phyloP scores from a whole-genome alignment of 192 early-diverging fungal species.

The Backusella tarrabulga region DNA sequence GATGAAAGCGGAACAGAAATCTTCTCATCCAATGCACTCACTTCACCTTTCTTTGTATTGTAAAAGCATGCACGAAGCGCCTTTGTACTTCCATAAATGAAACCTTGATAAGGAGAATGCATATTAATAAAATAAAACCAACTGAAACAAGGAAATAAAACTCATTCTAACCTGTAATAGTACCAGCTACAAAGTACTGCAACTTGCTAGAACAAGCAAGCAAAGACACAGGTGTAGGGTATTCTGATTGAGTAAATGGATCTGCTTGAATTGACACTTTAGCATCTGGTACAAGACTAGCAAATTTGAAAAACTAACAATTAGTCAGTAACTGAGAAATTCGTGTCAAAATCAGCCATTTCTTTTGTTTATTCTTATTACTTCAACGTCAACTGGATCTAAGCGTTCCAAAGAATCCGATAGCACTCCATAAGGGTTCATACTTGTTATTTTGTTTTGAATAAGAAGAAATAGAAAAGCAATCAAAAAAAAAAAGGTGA shows the following conservation, averaged over 20 bases:
- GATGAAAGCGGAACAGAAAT: slow-evolving; percentile 29
- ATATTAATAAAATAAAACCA: neutral
- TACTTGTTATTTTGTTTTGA: neutral
- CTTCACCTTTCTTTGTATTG: slow-evolving; percentile 16
- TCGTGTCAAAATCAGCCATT: neutral
- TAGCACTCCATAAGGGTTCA: neutral
- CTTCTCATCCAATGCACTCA: slow-evolving; percentile 22
- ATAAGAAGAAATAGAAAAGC: neutral
- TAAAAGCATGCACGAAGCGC: slow-evolving; percentile 39
- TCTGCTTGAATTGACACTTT: slow-evolving; percentile 39
- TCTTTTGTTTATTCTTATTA: neutral
- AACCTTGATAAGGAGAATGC: slow-evolving; percentile 30
- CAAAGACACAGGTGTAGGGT: slow-evolving; percentile 48
- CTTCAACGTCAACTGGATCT: slow-evolving; percentile 6
- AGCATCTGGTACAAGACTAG: slow-evolving; percentile 34
- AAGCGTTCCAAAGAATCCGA: neutral
- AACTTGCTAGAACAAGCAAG: slow-evolving; percentile 62
- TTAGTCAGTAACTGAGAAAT: neutral
- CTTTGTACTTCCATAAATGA: slow-evolving; percentile 33
- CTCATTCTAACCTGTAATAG: slow-evolving; percentile 45
- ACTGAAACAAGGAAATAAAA: neutral
- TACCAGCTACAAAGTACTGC: slow-evolving; percentile 69
- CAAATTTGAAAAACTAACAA: slow-evolving; percentile 27
- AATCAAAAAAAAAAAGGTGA: neutral
- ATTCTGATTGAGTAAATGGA: slow-evolving; percentile 26